Evolutionary conservation across 495 filamentous ascomycete species (phyloP), one percentile per base, ranked within the genome.

Genomic region (Tuber aestivum): DNA sequence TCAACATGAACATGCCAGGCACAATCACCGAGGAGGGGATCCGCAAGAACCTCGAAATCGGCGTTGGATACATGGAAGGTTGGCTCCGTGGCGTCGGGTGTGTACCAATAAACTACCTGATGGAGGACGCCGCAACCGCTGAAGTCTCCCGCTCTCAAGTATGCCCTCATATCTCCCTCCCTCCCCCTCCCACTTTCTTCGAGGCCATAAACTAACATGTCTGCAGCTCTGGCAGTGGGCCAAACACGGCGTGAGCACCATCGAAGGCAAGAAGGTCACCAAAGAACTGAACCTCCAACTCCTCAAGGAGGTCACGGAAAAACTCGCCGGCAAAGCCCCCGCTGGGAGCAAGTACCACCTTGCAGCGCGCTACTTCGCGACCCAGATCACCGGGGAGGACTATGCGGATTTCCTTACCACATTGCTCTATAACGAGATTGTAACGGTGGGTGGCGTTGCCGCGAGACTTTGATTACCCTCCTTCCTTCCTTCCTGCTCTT

Each of bases 1-100:
- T 99, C 44, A 99, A 99, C 88, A 98, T 97, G 91, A 97, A 98
- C 82, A 92, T 98, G 32, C 93, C 96, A 37, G 95, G 95, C 50
- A 89, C 91, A 83, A 89, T 99, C 82, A 97, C 96, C 79, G 96
- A 98, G 85, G 93, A 91, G 12, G 95, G 95, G 73, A 97, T 99
- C 86, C 90, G 94, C 82, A 97, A 97, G 90, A 99, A 99, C 86
- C 87, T 99, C 72, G 94, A 93, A 85, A 98, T 99, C 82, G 95
- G 96, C 35, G 89, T 99, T 2, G 91, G 92, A 72, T 99, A 99
- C 85, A 99, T 98, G 95, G 95, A 99, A 85, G 95, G 93, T 78
- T 99, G 95, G 95, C 88, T 98, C 42, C 92, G 93, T 75, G 95
- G 94, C 27, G 88, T 98, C 45, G 95, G 95, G 50, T 99, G 95